Evolutionary conservation across 192 early-diverging fungal species (phyloP).

Genomic region (Gamsiella multidivaricata): DNA sequence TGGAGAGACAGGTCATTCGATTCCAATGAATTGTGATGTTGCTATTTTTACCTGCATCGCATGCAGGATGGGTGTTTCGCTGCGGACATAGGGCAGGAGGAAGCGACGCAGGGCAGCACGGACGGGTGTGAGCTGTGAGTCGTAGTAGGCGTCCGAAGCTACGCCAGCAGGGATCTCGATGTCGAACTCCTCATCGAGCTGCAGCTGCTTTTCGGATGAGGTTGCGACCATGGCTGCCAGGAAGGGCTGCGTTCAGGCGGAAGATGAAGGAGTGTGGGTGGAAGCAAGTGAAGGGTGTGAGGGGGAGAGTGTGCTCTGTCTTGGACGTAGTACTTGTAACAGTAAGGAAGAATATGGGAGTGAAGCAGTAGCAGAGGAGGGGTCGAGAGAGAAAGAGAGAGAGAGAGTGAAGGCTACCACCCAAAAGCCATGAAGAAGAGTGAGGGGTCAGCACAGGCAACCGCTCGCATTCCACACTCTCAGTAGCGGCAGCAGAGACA

Average conservation of each 20-base stretch:
- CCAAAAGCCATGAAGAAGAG: no score
- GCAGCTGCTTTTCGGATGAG: conserved; percentile 7
- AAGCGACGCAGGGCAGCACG: conserved; percentile 56
- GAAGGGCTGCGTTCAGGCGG: no score
- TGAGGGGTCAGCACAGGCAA: no score
- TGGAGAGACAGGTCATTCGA: background rate
- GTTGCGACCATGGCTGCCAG: background rate
- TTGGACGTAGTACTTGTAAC: no score
- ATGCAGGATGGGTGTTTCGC: conserved; percentile 60
- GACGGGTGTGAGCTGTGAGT: conserved; percentile 57
- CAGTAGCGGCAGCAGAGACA: no score
- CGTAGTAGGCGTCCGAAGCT: conserved; percentile 56
- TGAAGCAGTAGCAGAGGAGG: background rate
- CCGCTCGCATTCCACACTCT: no score
- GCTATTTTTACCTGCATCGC: conserved; percentile 61
- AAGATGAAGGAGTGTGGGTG: background rate
- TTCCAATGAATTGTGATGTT: background rate
- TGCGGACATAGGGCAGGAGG: conserved; percentile 58
- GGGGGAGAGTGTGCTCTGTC: no score
- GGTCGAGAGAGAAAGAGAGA: background rate
- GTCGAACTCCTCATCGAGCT: conserved; percentile 35
- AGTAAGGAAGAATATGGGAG: background rate
- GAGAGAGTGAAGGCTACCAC: background rate
- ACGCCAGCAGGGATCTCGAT: conserved; percentile 53
- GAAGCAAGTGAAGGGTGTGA: background rate